Conservation (phyloP, 805 yeast species). For the Candida alai region DNA sequence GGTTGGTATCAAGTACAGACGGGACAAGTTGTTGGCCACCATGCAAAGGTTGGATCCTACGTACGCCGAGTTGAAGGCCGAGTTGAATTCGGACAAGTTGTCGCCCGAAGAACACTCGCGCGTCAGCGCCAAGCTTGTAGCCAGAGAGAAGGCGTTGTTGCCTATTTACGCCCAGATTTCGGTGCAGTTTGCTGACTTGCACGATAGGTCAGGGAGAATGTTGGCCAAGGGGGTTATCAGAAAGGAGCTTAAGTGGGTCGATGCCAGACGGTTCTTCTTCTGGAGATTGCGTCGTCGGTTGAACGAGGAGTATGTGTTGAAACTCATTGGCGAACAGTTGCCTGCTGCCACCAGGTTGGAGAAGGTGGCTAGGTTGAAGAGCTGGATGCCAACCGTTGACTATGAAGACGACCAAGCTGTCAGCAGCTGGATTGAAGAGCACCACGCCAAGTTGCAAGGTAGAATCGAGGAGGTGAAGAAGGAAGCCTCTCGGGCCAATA, state of each 20-base stretch:
- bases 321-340: conserved; percentile 63
- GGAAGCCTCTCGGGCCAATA: conserved; percentile 61
- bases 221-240: conserved; percentile 87
- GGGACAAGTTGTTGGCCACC: conserved; percentile 84
- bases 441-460: conserved; percentile 59
- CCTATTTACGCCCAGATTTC: conserved; percentile 92
- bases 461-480: conserved; percentile 59
- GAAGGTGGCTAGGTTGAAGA: conserved; percentile 78
- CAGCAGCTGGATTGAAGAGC: conserved; percentile 81
- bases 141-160: conserved; percentile 73
- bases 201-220: conserved; percentile 98
- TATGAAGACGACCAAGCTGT: conserved; percentile 72
- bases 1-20: conserved; percentile 97
- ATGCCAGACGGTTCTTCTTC: conserved; percentile 95
- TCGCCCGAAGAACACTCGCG: conserved; percentile 63
- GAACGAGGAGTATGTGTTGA: conserved; percentile 84
- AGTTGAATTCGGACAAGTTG: conserved; percentile 50
- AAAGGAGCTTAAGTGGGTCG: conserved; percentile 78
- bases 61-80: conserved; percentile 63
- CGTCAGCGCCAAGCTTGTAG: conserved; percentile 61
- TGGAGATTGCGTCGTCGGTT: conserved; percentile 97
- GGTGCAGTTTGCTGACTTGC: conserved; percentile 96
- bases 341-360: conserved; percentile 62
- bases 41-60: conserved; percentile 84
- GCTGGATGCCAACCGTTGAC: conserved; percentile 79